Evolutionary conservation across 2,329 filamentous ascomycete genomes (phyloP).

Genomic region (Diaporthe sp.): DNA sequence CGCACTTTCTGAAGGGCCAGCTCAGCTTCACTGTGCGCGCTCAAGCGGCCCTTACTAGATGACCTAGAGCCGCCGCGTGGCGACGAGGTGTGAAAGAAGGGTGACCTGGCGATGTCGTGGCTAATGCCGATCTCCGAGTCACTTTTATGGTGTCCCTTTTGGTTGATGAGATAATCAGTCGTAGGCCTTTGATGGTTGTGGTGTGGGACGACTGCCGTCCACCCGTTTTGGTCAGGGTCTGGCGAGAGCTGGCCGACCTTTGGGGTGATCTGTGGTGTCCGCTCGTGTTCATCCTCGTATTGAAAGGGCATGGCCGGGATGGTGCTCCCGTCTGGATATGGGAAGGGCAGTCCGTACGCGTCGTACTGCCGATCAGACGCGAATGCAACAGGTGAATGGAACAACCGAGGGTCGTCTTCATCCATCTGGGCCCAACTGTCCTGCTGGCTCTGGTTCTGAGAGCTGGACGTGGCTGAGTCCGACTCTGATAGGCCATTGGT

Average conservation of each 20-base stretch:
- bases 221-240: constrained; percentile 30
- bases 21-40: constrained; percentile 53
- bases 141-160: constrained; percentile 2
- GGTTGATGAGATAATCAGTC: neutral
- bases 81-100: constrained; percentile 41
- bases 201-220: constrained; percentile 47
- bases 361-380: constrained; percentile 42
- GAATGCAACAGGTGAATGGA: constrained; percentile 45
- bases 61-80: constrained; percentile 38
- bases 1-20: constrained; percentile 55
- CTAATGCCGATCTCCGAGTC: constrained; percentile 48
- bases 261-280: constrained; percentile 39
- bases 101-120: constrained; percentile 50
- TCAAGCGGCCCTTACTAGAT: constrained; percentile 43
- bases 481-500: constrained; percentile 60
- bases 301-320: constrained; percentile 39
- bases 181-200: constrained; percentile 54
- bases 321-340: constrained; percentile 44
- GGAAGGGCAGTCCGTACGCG: constrained; percentile 46
- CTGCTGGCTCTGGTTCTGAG: constrained; percentile 45
- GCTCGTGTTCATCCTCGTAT: constrained; percentile 44
- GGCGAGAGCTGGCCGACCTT: constrained; percentile 37
- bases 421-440: constrained; percentile 36
- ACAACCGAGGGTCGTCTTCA: constrained; percentile 41
- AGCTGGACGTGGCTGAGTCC: constrained; percentile 54